These are phyloP conservation scores for Magnaporthiopsis rhizophila DNA, from an alignment of 2,329 filamentous ascomycete species.

Conservation along the genomic window DNA sequence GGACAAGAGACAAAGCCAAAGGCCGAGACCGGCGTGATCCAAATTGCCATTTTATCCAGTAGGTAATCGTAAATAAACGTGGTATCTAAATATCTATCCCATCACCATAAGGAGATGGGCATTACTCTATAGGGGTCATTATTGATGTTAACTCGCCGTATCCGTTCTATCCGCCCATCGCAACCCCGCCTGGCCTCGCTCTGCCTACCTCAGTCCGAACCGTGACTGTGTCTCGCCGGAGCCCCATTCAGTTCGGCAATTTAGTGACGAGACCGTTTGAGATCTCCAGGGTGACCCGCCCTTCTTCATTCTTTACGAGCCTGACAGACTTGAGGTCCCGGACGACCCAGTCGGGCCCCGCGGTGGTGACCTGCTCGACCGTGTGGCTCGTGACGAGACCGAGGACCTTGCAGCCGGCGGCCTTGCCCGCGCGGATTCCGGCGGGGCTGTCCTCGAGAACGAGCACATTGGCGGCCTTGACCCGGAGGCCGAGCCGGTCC, in stretches of 20 bases:
- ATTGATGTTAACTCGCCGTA: background rate
- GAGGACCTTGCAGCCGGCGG: slow-evolving; percentile 75
- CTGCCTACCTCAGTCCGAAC: background rate
- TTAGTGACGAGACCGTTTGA: slow-evolving; percentile 43
- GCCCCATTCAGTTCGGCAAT: slow-evolving; percentile 3
- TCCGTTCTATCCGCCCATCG: background rate
- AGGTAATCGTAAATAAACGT: no score
- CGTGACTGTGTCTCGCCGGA: background rate
- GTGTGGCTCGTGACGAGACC: slow-evolving; percentile 81
- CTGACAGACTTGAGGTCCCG: slow-evolving; percentile 67
- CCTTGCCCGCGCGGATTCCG: slow-evolving; percentile 75
- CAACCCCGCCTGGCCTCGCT: no score
- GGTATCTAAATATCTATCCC: background rate
- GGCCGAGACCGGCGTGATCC: no score
- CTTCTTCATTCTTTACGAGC: slow-evolving; percentile 46
- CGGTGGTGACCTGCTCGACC: slow-evolving; percentile 59
- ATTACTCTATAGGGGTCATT: background rate
- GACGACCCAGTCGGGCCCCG: slow-evolving; percentile 84
- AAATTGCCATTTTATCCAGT: no score
- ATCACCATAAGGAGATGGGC: background rate
- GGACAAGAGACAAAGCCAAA: background rate
- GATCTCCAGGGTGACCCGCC: slow-evolving; percentile 61
- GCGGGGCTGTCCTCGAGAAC: slow-evolving; percentile 88
- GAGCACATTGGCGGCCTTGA: slow-evolving; percentile 45
- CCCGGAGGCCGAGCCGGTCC: slow-evolving; percentile 47